Evolutionary conservation across 495 filamentous ascomycete genomes (phyloP), one percentile per base, ranked within the genome.

Genomic region (Chaetomium tenue): DNA sequence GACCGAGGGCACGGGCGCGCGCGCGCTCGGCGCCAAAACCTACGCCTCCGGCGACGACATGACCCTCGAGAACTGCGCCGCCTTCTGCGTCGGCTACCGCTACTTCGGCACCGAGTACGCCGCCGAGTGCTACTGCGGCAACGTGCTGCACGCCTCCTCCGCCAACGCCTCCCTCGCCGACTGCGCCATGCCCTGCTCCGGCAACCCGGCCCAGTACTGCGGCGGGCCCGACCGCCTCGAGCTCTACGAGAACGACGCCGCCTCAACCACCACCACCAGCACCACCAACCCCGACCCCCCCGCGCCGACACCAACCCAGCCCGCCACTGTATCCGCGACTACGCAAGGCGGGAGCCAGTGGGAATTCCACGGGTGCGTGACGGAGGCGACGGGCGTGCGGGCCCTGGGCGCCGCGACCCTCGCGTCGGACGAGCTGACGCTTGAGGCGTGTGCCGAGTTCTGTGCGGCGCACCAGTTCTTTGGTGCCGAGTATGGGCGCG

Each of bases 91-190:
- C 3, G 78, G 70, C 0, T 82, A 72, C 70, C 70, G 70, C 33
- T 83, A 77, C 67, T 82, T 78, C 64, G 81, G 76, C 3, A 73
- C 76, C 5, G 79, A 84, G 64, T 83, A 79, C 70, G 73, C 72
- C 3, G 55, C 76, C 56, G 77, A 83, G 61, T 83, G 80, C 65
- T 84, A 77, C 66, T 84, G 81, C 69, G 81, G 75, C 28, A 66
- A 74, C 57, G 46, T 56, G 16, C 74, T 81, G 3, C 70, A 72
- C 65, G 40, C 70, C 1, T 70, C 69, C 11, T 73, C 76, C 18
- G 28, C 51, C 58, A 52, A 73, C 54, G 69, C 55, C 18, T 2
- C 68, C 44, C 64, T 67, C 18, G 47, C 48, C 16, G 76, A 82
- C 42, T 82, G 79, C 68, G 63, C 40, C 61, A 78, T 78, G 72